Evolutionary conservation across 2,329 filamentous ascomycete genomes (phyloP).

Genomic region (Acrocalymma vagum): DNA sequence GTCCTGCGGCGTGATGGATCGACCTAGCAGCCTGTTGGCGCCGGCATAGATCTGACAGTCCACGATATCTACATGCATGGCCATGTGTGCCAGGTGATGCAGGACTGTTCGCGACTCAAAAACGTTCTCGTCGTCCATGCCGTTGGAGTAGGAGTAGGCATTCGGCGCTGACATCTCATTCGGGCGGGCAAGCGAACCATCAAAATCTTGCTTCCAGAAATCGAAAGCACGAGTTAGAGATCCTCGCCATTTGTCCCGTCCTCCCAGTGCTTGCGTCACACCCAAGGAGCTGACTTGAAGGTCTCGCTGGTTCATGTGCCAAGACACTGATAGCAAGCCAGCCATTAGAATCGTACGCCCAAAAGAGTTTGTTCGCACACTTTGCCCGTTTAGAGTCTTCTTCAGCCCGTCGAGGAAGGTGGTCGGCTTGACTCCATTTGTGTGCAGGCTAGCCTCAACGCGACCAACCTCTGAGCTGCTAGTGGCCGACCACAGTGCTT

Average conservation of each 20-base stretch:
- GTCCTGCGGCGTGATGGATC: slow-evolving; percentile 83
- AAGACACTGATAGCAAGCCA: slow-evolving; percentile 89
- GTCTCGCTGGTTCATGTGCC: slow-evolving; percentile 97
- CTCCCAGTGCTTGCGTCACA: slow-evolving; percentile 80
- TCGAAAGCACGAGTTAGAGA: slow-evolving; percentile 89
- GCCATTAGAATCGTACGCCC: slow-evolving; percentile 94
- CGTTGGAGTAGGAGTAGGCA: slow-evolving; percentile 40
- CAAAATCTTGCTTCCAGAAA: slow-evolving; percentile 92
- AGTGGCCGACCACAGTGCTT: slow-evolving; percentile 89
- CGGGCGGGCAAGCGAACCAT: slow-evolving; percentile 76
- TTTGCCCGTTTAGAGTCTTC: slow-evolving; percentile 83
- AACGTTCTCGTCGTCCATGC: slow-evolving; percentile 70
- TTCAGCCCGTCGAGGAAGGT: slow-evolving; percentile 93
- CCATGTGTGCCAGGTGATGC: slow-evolving; percentile 95
- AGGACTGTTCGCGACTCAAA: slow-evolving; percentile 90
- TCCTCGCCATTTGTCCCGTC: slow-evolving; percentile 88
- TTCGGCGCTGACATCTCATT: slow-evolving; percentile 39
- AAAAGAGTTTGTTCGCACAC: slow-evolving; percentile 90
- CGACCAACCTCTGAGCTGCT: slow-evolving; percentile 86
- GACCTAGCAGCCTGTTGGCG: slow-evolving; percentile 83
- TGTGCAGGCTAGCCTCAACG: slow-evolving; percentile 80
- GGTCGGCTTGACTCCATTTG: slow-evolving; percentile 83
- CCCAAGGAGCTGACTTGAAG: slow-evolving; percentile 89
- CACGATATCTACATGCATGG: slow-evolving; percentile 96
- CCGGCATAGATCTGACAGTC: slow-evolving; percentile 96